Evolutionary conservation across 1,284 basidiomycete genomes (phyloP), one percentile per base, ranked within the genome.

Genomic region (Cryptococcus sp.): DNA sequence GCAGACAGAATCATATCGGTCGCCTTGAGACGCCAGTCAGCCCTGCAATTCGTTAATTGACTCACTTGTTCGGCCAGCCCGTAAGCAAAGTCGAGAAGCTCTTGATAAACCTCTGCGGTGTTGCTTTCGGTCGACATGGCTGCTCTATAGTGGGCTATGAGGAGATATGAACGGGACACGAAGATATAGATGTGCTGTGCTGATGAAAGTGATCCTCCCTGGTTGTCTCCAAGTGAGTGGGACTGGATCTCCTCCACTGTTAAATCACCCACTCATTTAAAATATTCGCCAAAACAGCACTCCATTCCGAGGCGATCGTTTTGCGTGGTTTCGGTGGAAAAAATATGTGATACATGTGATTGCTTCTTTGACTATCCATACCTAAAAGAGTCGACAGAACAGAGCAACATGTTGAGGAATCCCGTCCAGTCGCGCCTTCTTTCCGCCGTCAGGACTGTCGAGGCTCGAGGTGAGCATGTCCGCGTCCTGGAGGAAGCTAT

Each of bases 61-160:
- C 63, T 39, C 16, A 68, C 69, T 61, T 61, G 50, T 43, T 69
- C 68, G 3, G 61, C 70, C 0, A 71, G 51, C 20, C 23, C 49
- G 48, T 67, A 67, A 1, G 70, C 64, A 47, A 69, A 71, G 30
- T 69, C 65, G 5, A 68, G 60, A 5, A 71, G 61, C 45, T 67
- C 64, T 40, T 61, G 40, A 58, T 69, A 69, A 3, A 19, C 22
- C 17, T 50, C 54, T 56, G 58, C 58, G 41, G 38, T 27, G 19
- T 16, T 47, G 27, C 39, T 15, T 30, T 10, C 38, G 8, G 23
- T 53, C 16, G n/a, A 15, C 17, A 47, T 20, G 52, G 30, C 38
- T 19, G 45, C 20, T 47, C 19, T 22, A 7, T 23, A 38, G 46
- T 19, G 22, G 20, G 27, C 2, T 35, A 10, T 35, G 30, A 10